A percentile compares a stretch with the other conserved stretches of the same genome.
These are phyloP conservation scores for Eucalyptus coolabah DNA, from an alignment of 345 rosid species.

Conservation along the genomic window DNA sequence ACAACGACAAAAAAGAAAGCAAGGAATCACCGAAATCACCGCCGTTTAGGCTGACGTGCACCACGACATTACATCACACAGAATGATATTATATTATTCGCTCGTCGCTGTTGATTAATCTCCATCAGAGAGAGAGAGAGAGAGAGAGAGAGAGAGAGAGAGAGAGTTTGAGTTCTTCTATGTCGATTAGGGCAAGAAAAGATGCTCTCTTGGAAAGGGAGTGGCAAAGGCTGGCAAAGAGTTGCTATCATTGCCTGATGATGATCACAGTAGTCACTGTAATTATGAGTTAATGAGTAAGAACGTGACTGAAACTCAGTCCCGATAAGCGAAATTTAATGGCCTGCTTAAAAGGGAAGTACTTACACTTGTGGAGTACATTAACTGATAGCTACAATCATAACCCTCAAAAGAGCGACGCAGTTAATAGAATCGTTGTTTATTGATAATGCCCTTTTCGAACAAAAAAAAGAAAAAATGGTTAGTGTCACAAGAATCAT, in stretches of 20 bases:
- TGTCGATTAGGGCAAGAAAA: neutral
- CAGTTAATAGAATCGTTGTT: neutral
- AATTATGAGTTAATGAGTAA: neutral
- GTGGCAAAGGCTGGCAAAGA: neutral
- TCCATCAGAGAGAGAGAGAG: neutral
- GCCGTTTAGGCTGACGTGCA: conserved; percentile 59
- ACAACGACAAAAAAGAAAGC: conserved; percentile 25
- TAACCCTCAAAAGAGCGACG: neutral
- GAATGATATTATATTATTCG: neutral
- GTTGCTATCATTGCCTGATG: neutral
- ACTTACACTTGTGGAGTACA: neutral
- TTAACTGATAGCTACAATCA: neutral
- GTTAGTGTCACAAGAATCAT: neutral
- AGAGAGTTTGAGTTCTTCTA: neutral
- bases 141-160: neutral
- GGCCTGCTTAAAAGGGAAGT: neutral
- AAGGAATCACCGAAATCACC: conserved; percentile 67
- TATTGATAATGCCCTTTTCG: neutral
- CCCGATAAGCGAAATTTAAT: neutral
- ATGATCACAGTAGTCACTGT: neutral
- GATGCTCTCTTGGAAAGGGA: neutral
- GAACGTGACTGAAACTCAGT: neutral
- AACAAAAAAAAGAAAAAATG: neutral
- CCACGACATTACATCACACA: conserved; percentile 16
- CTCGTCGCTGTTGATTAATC: neutral